Evolutionary conservation across 139 green algal species (phyloP), one percentile per base, ranked within the genome.

Genomic region (Volvox reticuliferus): DNA sequence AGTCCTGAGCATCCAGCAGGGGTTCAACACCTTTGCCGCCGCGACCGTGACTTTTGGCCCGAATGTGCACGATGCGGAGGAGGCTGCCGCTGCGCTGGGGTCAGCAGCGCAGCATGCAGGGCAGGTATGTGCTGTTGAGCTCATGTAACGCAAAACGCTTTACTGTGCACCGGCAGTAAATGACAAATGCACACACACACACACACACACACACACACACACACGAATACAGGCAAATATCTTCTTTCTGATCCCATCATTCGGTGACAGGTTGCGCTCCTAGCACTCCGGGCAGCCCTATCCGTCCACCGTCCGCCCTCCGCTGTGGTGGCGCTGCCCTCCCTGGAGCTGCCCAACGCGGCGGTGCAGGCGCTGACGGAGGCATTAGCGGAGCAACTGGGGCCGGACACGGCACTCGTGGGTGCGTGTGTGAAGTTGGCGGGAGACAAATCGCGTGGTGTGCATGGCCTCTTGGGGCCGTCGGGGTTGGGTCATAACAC

Each of bases 211-310:
- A 9, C 44, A 55, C 5, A 9, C 5, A 55, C 44, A 55, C 5
- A n/a, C 5, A 55, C 44, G 44, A 14, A 9, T 55, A 55, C 44
- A n/a, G n/a, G n/a, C n/a, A n/a, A n/a, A n/a, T n/a, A n/a, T n/a
- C n/a, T n/a, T n/a, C n/a, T n/a, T n/a, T n/a, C 44, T 9, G 9
- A 55, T 55, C 9, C 44, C 65, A 73, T 16, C 65, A 73, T 28
- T 16, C 5, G 21, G 12, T 73, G 35, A 2, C 85, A 89, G 85
- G 69, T 89, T 19, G 85, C 85, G 0, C 44, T 89, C 62, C 69
- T 89, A 71, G 85, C 85, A 9, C 28, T 89, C 12, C 85, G 85
- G 5, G 85, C 68, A 0, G 85, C 85, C 1, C 37, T 89, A n/a
- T 69, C 69, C 26, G n/a, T 2, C 2, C 18, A 55, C 28, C 37